A percentile compares a stretch with the other conserved stretches of the same genome.
Conservation (phyloP, 139 green algal genomes). For the Eudorina sp. region DNA sequence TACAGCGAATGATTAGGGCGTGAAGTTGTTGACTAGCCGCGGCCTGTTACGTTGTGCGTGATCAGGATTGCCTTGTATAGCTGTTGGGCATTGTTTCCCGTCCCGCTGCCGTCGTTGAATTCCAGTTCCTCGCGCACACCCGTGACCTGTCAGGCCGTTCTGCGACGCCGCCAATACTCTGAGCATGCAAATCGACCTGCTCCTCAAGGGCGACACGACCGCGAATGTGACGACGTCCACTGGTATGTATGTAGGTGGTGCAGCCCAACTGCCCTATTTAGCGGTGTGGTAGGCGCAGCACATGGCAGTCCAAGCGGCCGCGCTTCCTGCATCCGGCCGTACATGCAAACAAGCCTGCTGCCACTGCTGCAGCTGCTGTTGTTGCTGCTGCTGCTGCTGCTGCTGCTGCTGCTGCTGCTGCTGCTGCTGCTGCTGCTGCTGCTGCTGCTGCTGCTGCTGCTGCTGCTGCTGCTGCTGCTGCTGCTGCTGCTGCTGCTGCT, state of each 20-base stretch:
- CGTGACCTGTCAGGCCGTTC: conserved; percentile 11
- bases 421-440: too few species aligned
- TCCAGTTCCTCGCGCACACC: neutral
- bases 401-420: too few species aligned
- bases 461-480: too few species aligned
- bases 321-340: neutral
- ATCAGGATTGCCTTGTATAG: too few species aligned
- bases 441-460: too few species aligned
- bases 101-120: neutral
- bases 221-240: neutral
- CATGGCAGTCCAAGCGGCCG: neutral
- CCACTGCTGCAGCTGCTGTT: too few species aligned
- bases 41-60: too few species aligned
- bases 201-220: neutral
- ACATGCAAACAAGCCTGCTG: too few species aligned
- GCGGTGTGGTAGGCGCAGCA: too few species aligned
- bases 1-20: too few species aligned
- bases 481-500: too few species aligned
- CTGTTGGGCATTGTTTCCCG: neutral
- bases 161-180: conserved; percentile 22
- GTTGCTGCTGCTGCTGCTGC: neutral
- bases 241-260: neutral
- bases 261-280: too few species aligned
- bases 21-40: neutral
- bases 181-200: conserved; percentile 13